phyloP scores from a whole-genome alignment of 352 stramenopile genomes.

The Pythium apleroticum region DNA sequence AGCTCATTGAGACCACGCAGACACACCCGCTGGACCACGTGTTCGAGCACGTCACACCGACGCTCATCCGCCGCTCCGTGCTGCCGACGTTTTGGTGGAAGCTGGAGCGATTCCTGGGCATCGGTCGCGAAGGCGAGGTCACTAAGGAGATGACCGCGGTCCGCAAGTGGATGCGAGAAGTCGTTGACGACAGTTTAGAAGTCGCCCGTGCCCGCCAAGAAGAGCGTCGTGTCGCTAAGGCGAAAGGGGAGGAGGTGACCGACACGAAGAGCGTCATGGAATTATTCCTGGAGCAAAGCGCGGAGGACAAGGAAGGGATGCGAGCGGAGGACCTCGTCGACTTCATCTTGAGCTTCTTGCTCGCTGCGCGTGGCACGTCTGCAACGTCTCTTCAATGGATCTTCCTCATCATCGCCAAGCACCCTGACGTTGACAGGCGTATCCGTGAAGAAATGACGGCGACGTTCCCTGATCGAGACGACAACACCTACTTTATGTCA shows the following conservation, averaged over 20 bases:
- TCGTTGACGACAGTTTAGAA: not conserved
- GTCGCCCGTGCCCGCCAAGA: conserved; percentile 33
- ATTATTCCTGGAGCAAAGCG: conserved; percentile 21
- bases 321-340: conserved; percentile 60
- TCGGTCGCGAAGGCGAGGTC: conserved; percentile 41
- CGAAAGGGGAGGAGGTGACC: not conserved
- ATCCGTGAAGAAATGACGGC: conserved; percentile 47
- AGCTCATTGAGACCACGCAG: conserved; percentile 34
- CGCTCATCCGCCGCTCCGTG: conserved; percentile 45
- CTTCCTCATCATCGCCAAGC: conserved; percentile 59
- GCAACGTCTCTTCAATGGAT: conserved; percentile 67
- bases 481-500: conserved; percentile 32
- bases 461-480: conserved; percentile 29
- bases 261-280: conserved; percentile 22
- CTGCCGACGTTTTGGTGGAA: conserved; percentile 52
- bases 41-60: conserved; percentile 32
- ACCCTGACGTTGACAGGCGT: conserved; percentile 44
- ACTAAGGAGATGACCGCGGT: conserved; percentile 27
- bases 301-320: conserved; percentile 22
- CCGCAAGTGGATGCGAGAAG: conserved; percentile 35
- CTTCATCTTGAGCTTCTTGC: conserved; percentile 67
- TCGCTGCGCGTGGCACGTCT: conserved; percentile 76
- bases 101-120: conserved; percentile 41
- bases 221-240: conserved; percentile 10
- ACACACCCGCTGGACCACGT: conserved; percentile 43